Evolutionary conservation across 2,329 filamentous ascomycete genomes (phyloP).

Genomic region (Pseudogymnoascus verrucosus): DNA sequence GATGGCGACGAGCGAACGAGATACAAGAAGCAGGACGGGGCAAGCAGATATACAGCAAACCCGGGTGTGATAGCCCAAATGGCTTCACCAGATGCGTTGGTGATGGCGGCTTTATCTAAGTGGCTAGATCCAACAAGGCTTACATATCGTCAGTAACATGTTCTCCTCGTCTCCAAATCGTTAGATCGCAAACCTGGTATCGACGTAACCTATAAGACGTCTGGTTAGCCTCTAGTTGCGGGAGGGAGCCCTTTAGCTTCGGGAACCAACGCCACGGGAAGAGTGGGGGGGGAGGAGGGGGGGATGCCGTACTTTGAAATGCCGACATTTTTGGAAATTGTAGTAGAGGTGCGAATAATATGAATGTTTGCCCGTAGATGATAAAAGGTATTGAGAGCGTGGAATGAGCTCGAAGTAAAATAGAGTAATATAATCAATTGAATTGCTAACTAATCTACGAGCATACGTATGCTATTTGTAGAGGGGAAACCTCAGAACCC

Average conservation of each 20-base stretch:
- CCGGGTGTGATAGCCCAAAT: slow-evolving; percentile 64
- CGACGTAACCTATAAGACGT: slow-evolving; percentile 45
- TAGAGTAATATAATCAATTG: no score
- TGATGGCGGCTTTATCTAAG: slow-evolving; percentile 77
- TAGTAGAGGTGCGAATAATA: neutral
- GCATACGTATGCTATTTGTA: no score
- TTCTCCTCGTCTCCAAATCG: neutral
- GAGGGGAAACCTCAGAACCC: no score
- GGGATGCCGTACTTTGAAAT: slow-evolving; percentile 58
- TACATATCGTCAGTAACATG: slow-evolving; percentile 21
- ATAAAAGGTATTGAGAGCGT: neutral
- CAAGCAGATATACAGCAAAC: slow-evolving; percentile 41
- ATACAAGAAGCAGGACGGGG: neutral
- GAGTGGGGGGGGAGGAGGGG: slow-evolving; percentile 25
- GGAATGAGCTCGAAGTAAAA: neutral
- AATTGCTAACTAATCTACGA: no score
- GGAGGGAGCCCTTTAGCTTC: neutral
- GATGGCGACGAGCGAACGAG: neutral
- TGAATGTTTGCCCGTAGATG: neutral
- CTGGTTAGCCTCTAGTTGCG: neutral
- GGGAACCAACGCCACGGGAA: neutral
- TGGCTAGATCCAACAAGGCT: slow-evolving; percentile 76
- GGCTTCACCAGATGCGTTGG: slow-evolving; percentile 72
- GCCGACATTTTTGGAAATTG: slow-evolving; percentile 45
- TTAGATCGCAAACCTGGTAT: slow-evolving; percentile 44